Evolutionary conservation across 2,329 filamentous ascomycete genomes (phyloP).

Genomic region (Talaromyces atroroseus): DNA sequence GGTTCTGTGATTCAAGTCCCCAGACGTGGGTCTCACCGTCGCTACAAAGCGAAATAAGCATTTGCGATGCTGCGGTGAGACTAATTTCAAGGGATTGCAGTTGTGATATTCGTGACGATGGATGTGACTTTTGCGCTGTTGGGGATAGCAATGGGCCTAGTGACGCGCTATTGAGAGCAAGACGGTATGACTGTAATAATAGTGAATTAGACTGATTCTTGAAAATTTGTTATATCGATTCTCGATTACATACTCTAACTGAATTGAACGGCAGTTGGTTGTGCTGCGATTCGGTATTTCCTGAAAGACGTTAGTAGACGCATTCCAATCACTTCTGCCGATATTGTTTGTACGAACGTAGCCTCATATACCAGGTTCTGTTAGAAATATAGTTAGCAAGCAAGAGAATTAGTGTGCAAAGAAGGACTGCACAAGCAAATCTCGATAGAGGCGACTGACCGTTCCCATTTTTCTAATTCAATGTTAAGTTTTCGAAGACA

Average conservation of each 20-base stretch:
- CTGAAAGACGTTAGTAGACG: slow-evolving; percentile 7
- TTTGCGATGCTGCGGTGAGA: slow-evolving; percentile 16
- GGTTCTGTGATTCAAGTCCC: slow-evolving; percentile 12
- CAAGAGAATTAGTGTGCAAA: neutral
- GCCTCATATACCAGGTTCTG: slow-evolving; percentile 2
- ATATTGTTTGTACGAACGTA: neutral
- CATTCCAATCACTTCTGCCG: neutral
- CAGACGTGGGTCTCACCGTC: slow-evolving; percentile 10
- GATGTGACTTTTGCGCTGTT: neutral
- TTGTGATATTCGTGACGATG: neutral
- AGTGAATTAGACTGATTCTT: too few species aligned
- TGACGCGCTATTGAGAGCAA: slow-evolving; percentile 4
- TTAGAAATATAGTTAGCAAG: neutral
- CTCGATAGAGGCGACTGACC: slow-evolving; percentile 7
- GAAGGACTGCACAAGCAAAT: neutral
- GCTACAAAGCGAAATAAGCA: slow-evolving; percentile 15
- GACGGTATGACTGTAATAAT: slow-evolving; percentile 1
- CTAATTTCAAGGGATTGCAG: slow-evolving; percentile 12
- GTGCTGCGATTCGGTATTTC: slow-evolving; percentile 16
- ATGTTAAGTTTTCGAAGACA: slow-evolving; percentile 16
- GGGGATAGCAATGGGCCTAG: slow-evolving; percentile 3
- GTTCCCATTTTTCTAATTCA: slow-evolving; percentile 20
- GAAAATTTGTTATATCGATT: too few species aligned
- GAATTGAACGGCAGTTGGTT: slow-evolving; percentile 22
- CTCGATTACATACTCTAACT: slow-evolving; percentile 15